Percentiles rank a stretch among this genome's conserved stretches.
Conservation (phyloP, 1,139 yeast genomes). For the Diutina sp. region DNA sequence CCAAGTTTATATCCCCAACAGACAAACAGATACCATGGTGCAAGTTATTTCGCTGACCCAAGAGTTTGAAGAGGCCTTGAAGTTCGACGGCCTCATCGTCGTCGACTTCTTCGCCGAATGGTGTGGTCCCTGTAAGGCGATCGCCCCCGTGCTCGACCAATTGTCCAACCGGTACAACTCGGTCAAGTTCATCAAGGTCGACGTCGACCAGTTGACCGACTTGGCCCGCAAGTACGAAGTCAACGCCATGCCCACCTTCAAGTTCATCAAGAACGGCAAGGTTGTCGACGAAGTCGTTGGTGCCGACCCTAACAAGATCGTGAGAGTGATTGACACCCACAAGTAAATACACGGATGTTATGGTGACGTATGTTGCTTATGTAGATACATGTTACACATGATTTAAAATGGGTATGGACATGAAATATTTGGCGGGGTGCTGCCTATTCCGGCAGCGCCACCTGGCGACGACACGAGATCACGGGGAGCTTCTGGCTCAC, state of each 20-base stretch:
- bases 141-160: constrained; percentile 67
- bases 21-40: constrained; percentile 19
- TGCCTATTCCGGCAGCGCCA: not conserved
- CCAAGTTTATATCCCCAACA: not conserved
- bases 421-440: not conserved
- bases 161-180: constrained; percentile 32
- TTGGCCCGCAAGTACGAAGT: constrained; percentile 66
- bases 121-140: constrained; percentile 92
- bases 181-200: constrained; percentile 71
- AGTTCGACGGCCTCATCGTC: constrained; percentile 48
- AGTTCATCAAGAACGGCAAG: constrained; percentile 68
- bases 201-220: constrained; percentile 66
- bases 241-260: constrained; percentile 82
- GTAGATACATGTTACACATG: not conserved
- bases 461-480: constrained; percentile 5
- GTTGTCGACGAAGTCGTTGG: constrained; percentile 68
- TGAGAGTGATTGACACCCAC: constrained; percentile 23
- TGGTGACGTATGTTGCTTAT: not conserved
- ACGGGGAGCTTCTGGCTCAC: constrained; percentile 50
- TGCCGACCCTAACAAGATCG: constrained; percentile 75
- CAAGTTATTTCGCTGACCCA: constrained; percentile 28
- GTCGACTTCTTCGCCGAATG: constrained; percentile 82
- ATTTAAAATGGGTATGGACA: no score
- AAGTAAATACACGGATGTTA: not conserved
- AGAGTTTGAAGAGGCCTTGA: constrained; percentile 52